Base-by-base conservation (phyloP, 345 rosid genomes). In the Draba incana region DNA sequence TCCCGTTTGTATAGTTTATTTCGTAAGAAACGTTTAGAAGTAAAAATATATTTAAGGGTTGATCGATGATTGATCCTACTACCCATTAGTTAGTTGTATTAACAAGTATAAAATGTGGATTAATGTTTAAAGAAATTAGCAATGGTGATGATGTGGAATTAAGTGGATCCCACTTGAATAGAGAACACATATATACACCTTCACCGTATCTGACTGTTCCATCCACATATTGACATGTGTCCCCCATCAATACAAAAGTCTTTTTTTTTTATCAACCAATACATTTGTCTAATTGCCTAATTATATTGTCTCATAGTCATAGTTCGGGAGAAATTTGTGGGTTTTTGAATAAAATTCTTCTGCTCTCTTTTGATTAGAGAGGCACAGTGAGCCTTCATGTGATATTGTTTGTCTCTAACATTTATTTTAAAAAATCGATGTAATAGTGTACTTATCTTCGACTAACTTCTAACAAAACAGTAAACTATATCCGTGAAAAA, bases 201-300 rank as follows among this genome's bases (percentile, higher is more conserved):
- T 58, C 65, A 37, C 49, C 16, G 51, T 42, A 60, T 51, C 37
- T 11, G 37, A 52, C 44, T 45, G 14, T 6, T 44, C 41, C 65
- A 44, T 44, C 52, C 28, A 23, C 39, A 25, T 35, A 31, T 43
- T 55, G 62, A 64, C 39, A 52, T 39, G 60, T 28, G 60, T 41
- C 14, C 15, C 48, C 42, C 60, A 66, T 66, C 62, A 56, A 67
- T 45, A 20, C 20, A 20, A 20, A 20, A 20, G 20, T 20, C 20
- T 20, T 20, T 20, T 20, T 20, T 20, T 20, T 20, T 20, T 20
- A 20, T 20, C 20, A 20, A 20, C 20, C 20, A 20, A 20, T 20
- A 33, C 57, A 14, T 44, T 55, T 66, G 35, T 66, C 71, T 55
- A 41, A 60, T 69, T 57, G 57, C 64, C 64, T 47, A 68, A 57